Evolutionary conservation across 495 filamentous ascomycete species (phyloP).

Genomic region (Trichodelitschia bisporula): DNA sequence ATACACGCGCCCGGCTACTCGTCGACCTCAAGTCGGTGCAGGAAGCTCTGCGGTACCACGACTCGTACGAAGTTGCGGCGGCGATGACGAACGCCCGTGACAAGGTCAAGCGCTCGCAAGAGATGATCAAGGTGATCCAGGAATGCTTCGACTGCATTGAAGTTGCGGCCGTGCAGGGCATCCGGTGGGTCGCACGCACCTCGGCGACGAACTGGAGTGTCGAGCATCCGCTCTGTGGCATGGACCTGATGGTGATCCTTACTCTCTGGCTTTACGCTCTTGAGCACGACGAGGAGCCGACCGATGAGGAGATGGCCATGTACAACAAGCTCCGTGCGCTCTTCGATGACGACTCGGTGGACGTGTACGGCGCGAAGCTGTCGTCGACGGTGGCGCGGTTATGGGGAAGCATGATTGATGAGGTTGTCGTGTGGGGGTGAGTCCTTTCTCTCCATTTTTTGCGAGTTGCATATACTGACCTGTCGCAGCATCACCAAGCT

Average conservation of each 20-base stretch:
- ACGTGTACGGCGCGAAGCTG: constrained; percentile 52
- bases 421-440: constrained; percentile 96
- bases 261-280: constrained; percentile 95
- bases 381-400: constrained; percentile 83
- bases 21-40: constrained; percentile 90
- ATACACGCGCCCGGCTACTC: constrained; percentile 75
- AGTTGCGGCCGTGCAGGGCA: constrained; percentile 78
- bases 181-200: constrained; percentile 92
- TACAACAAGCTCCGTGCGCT: constrained; percentile 86
- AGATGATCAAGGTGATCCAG: constrained; percentile 97
- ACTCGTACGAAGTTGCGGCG: constrained; percentile 84
- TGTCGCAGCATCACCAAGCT: constrained; percentile 67
- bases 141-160: constrained; percentile 97
- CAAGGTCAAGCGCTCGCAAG: constrained; percentile 76
- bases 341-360: constrained; percentile 73
- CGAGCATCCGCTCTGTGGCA: constrained; percentile 86
- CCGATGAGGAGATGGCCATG: constrained; percentile 75
- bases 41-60: constrained; percentile 90
- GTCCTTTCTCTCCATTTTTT: constrained; percentile 13
- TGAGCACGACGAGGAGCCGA: constrained; percentile 94
- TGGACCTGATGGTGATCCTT: constrained; percentile 97
- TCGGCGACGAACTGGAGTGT: constrained; percentile 98
- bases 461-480: not conserved
- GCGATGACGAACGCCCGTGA: constrained; percentile 88
- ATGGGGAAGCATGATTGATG: constrained; percentile 96